Evolutionary conservation across 139 green algal species (phyloP).

Genomic region (Eudorina sp.): DNA sequence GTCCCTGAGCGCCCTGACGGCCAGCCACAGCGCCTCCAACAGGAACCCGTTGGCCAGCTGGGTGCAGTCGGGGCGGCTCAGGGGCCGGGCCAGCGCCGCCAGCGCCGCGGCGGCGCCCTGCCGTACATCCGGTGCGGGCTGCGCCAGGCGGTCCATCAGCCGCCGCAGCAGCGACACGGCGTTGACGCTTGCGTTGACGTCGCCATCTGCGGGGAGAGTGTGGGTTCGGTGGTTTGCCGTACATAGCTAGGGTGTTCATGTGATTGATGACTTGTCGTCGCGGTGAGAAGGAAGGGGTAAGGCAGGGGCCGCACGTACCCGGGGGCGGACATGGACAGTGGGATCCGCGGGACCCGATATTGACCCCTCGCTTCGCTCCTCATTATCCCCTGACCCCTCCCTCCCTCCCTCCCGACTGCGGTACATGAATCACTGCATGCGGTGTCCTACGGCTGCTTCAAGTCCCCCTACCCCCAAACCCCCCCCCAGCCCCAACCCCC

Average conservation of each 20-base stretch:
- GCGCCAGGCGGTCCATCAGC: conserved; percentile 37
- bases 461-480: not conserved
- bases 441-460: too few relatives aligned
- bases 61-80: not conserved
- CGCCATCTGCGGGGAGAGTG: not conserved
- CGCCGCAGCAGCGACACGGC: conserved; percentile 24
- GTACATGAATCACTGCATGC: too few relatives aligned
- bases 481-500: not conserved
- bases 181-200: conserved; percentile 11
- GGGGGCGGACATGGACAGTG: not conserved
- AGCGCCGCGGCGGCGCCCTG: conserved; percentile 32
- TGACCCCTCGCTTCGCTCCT: not conserved
- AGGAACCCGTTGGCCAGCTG: conserved; percentile 22
- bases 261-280: not conserved
- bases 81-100: conserved; percentile 39
- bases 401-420: too few relatives aligned
- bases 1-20: conserved; percentile 17
- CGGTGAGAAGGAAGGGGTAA: not conserved
- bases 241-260: not conserved
- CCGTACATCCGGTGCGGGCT: conserved; percentile 13
- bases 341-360: not conserved
- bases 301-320: not conserved
- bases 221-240: too few relatives aligned
- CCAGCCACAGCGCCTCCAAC: conserved; percentile 22
- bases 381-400: not conserved